A percentile compares a stretch with the other conserved stretches of the same genome.
These are phyloP conservation scores for Calonectria pseudoturangicola DNA, from an alignment of 2,329 filamentous ascomycete species.

Conservation along the genomic window DNA sequence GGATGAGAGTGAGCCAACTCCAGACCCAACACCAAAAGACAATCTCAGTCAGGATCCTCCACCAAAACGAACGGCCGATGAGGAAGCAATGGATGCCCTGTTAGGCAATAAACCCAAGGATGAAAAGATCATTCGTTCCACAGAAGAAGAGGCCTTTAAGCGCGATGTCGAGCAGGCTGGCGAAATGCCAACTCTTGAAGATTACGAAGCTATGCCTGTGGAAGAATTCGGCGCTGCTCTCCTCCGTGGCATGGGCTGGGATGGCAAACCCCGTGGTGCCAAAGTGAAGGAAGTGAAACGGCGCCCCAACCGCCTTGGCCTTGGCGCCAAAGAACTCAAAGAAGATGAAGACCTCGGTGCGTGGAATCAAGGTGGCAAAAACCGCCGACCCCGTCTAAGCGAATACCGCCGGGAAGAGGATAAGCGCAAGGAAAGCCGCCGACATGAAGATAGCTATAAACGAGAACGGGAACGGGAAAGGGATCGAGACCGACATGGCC, in stretches of 20 bases:
- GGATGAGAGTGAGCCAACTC: slow-evolving; percentile 41
- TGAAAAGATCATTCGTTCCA: slow-evolving; percentile 72
- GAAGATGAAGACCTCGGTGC: slow-evolving; percentile 83
- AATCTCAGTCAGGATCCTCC: slow-evolving; percentile 31
- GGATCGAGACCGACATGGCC: slow-evolving; percentile 58
- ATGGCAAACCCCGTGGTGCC: slow-evolving; percentile 76
- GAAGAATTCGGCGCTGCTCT: slow-evolving; percentile 96
- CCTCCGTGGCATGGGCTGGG: slow-evolving; percentile 96
- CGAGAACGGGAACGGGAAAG: slow-evolving; percentile 62
- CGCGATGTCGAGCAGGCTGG: slow-evolving; percentile 83
- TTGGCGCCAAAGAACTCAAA: slow-evolving; percentile 89
- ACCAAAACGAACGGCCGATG: slow-evolving; percentile 60
- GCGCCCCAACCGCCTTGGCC: slow-evolving; percentile 87
- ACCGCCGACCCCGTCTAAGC: slow-evolving; percentile 65
- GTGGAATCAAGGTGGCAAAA: slow-evolving; percentile 83
- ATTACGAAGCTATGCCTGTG: slow-evolving; percentile 92
- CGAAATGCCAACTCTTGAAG: slow-evolving; percentile 84
- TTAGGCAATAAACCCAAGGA: slow-evolving; percentile 71
- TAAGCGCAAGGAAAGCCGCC: slow-evolving; percentile 65
- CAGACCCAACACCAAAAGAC: slow-evolving; percentile 36
- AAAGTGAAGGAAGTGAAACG: slow-evolving; percentile 79
- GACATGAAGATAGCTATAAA: slow-evolving; percentile 68
- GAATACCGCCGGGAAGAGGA: slow-evolving; percentile 69
- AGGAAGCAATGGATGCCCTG: slow-evolving; percentile 80
- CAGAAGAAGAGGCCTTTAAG: slow-evolving; percentile 81